A percentile compares a stretch with the other conserved stretches of the same genome.
These are phyloP conservation scores for Suhomyces maxii DNA, from an alignment of 1,139 yeast genomes.

Conservation along the genomic window DNA sequence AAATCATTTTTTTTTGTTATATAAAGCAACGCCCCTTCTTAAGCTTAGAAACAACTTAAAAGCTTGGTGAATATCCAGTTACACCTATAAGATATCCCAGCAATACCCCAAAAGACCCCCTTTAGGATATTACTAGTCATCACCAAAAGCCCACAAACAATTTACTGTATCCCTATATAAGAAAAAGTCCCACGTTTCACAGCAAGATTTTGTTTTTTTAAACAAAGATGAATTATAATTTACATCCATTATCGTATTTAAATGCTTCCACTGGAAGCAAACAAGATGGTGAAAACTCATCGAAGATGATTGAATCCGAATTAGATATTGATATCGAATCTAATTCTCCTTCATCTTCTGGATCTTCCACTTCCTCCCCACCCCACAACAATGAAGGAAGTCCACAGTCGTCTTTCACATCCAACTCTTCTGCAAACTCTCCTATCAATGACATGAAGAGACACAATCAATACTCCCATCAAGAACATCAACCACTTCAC, in stretches of 20 bases:
- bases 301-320: slow-evolving; percentile 19
- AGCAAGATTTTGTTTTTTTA: too few relatives aligned
- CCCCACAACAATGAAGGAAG: slow-evolving; percentile 23
- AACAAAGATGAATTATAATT: slow-evolving; percentile 38
- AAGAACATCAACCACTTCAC: slow-evolving; percentile 9
- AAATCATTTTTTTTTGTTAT: not conserved
- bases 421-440: slow-evolving; percentile 40
- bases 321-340: slow-evolving; percentile 29
- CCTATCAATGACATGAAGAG: slow-evolving; percentile 26
- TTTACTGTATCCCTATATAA: not conserved
- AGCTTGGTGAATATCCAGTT: not conserved
- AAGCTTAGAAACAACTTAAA: not conserved
- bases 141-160: not conserved
- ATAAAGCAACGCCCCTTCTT: not conserved
- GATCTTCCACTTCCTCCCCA: slow-evolving; percentile 29
- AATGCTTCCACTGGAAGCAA: slow-evolving; percentile 32
- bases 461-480: slow-evolving; percentile 3
- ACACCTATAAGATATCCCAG: too few relatives aligned
- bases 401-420: slow-evolving; percentile 39
- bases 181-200: not conserved
- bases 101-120: too few relatives aligned
- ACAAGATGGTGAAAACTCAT: slow-evolving; percentile 5
- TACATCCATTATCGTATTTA: slow-evolving; percentile 47
- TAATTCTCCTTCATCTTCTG: slow-evolving; percentile 29
- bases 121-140: too few relatives aligned